Percentiles rank a stretch among this genome's conserved stretches.
These are phyloP conservation scores for Pleurotus citrinopileatus DNA, from an alignment of 768 basidiomycete species.

Conservation along the genomic window DNA sequence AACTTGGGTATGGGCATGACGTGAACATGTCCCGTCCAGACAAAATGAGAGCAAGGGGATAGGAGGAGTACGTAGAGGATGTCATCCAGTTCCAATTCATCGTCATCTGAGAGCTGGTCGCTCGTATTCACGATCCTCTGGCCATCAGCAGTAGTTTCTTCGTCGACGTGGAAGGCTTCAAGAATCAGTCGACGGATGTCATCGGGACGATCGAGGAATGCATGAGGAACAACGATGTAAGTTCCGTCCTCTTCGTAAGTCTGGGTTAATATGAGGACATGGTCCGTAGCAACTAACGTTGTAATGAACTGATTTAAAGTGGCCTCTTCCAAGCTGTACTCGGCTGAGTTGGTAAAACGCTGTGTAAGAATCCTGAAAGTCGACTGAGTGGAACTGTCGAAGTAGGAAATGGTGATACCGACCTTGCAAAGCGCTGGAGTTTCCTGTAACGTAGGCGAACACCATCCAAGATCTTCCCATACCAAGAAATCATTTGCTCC, in stretches of 20 bases:
- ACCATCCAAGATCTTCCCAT: conserved; percentile 88
- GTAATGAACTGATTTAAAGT: conserved; percentile 79
- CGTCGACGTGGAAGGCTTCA: conserved; percentile 81
- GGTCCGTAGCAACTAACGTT: conserved; percentile 77
- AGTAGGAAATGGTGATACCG: conserved; percentile 18
- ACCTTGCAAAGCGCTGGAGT: conserved; percentile 91
- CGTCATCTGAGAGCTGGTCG: conserved; percentile 34
- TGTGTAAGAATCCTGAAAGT: conserved; percentile 63
- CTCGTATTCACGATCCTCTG: conserved; percentile 35
- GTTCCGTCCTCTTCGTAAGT: conserved; percentile 85
- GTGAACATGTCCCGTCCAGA: conserved; percentile 90
- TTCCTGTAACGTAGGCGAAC: conserved; percentile 92
- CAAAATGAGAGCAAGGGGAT: conserved; percentile 81
- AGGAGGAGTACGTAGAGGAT: conserved; percentile 80
- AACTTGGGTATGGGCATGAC: conserved; percentile 71
- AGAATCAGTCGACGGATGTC: conserved; percentile 76
- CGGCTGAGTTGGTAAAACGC: conserved; percentile 90
- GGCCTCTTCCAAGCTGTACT: conserved; percentile 77
- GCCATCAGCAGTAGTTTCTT: conserved; percentile 54
- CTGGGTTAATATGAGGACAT: conserved; percentile 92
- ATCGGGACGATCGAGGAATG: conserved; percentile 73
- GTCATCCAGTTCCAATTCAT: conserved; percentile 48
- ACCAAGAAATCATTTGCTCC: conserved; percentile 86
- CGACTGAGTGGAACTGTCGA: conserved; percentile 8
- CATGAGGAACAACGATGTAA: conserved; percentile 83